A percentile compares a stretch with the other conserved stretches of the same genome.
Conservation (phyloP, 2,329 filamentous ascomycete genomes). For the Orbilia ellipsospora region DNA sequence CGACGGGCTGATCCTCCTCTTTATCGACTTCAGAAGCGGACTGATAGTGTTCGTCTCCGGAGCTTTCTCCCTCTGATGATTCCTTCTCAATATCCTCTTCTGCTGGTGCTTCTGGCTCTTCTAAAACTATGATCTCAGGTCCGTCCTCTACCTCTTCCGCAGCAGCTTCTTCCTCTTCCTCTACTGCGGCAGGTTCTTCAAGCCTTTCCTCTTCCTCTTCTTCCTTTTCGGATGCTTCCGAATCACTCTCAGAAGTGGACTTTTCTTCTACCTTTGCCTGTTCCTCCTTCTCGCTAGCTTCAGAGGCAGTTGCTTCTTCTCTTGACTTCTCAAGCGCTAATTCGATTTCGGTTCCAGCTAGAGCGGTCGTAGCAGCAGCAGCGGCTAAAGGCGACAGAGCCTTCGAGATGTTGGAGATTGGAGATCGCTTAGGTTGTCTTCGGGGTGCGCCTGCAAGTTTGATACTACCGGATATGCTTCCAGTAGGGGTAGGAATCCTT, state of each 20-base stretch:
- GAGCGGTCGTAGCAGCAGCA: constrained; percentile 41
- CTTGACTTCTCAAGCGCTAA: constrained; percentile 29
- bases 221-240: constrained; percentile 38
- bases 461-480: constrained; percentile 41
- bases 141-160: constrained; percentile 9
- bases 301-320: constrained; percentile 21
- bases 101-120: constrained; percentile 10
- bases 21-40: constrained; percentile 46
- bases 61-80: constrained; percentile 46
- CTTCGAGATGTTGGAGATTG: constrained; percentile 48
- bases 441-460: constrained; percentile 47
- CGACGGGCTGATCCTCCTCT: constrained; percentile 18
- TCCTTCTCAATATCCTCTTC: constrained; percentile 4
- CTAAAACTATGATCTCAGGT: constrained; percentile 1
- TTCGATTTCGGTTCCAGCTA: constrained; percentile 47
- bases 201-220: constrained; percentile 5
- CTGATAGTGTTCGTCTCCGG: constrained; percentile 43
- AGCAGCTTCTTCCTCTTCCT: constrained; percentile 22
- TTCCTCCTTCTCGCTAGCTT: constrained; percentile 35
- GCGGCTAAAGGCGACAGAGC: constrained; percentile 48
- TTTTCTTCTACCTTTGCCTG: constrained; percentile 23
- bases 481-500: constrained; percentile 43
- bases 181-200: background rate
- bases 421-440: constrained; percentile 44
- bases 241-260: constrained; percentile 39